Evolutionary conservation across 106 monocot genomes (phyloP).

Genomic region (Dactylorhiza incarnata): DNA sequence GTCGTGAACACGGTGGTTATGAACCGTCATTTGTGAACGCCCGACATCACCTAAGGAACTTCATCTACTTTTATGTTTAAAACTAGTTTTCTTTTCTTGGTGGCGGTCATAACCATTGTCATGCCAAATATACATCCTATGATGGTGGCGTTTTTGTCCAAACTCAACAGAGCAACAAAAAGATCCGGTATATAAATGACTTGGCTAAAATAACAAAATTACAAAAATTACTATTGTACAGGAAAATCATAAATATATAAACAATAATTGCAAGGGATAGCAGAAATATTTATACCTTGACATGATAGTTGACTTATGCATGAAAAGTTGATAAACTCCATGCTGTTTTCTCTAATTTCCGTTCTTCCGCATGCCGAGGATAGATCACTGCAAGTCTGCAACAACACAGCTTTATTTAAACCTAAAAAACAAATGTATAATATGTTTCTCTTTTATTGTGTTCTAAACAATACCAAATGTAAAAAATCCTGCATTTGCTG

Average conservation of each 20-base stretch:
- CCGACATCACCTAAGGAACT: no score
- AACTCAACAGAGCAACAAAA: background rate
- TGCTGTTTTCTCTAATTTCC: slow-evolving; percentile 75
- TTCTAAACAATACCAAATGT: slow-evolving; percentile 68
- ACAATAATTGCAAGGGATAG: background rate
- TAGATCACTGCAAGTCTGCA: slow-evolving; percentile 83
- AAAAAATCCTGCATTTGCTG: slow-evolving; percentile 94
- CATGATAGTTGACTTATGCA: slow-evolving; percentile 98
- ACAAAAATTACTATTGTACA: background rate
- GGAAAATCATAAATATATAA: background rate
- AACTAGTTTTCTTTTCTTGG: no score
- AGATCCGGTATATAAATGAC: background rate
- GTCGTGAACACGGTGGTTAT: no score
- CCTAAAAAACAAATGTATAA: background rate
- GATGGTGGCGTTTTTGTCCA: no score
- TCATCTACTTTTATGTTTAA: no score
- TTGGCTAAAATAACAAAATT: background rate
- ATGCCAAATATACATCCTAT: no score
- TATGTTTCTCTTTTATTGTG: background rate
- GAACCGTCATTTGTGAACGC: no score
- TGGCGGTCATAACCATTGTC: no score
- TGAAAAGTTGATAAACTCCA: slow-evolving; percentile 96
- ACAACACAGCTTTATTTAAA: background rate
- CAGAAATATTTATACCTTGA: slow-evolving; percentile 46
- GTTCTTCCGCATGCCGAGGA: slow-evolving; percentile 70